Evolutionary conservation across 179 eudicot species (phyloP), one percentile per base, ranked within the genome.

Genomic region (Pouteria campechiana): DNA sequence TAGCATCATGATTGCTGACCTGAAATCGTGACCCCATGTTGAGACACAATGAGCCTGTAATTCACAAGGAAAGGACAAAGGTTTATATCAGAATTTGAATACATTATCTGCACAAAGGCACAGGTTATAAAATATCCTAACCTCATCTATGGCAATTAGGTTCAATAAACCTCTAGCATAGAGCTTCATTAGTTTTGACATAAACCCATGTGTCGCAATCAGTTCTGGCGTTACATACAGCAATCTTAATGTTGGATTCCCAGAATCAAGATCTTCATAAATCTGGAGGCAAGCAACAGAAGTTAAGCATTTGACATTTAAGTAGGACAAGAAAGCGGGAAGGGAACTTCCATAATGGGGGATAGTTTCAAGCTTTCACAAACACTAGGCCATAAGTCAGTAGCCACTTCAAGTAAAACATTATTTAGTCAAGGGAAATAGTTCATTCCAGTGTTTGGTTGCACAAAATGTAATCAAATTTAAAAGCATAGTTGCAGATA

Each of bases 21-120:
- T 81, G 86, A 89, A 89, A 57, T 89, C 95, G 47, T 89, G 95
- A 32, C 97, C 97, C 97, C 97, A 81, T 17, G 93, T 47, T 60
- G 97, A 89, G 55, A 89, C 73, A 62, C 97, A 89, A 61, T 89
- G 97, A 52, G 97, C 97, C 97, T 89, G 61, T 21, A 72, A 49
- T 50, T 11, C 18, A 52, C 22, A 34, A 54, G 33, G 53, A 33
- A 57, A 34, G 35, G 17, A 6, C 43, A 39, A 21, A 33, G 7
- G 41, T 3, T 21, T n/a, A n/a, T n/a, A n/a, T n/a, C n/a, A n/a
- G n/a, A n/a, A n/a, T n/a, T n/a, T n/a, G n/a, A n/a, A n/a, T n/a
- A n/a, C n/a, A n/a, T n/a, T n/a, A n/a, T n/a, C n/a, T n/a, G n/a
- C n/a, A n/a, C n/a, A n/a, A n/a, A 28, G 1, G 14, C 24, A 23